Evolutionary conservation across 257 asterid genomes (phyloP).

Genomic region (Primulina tabacum): DNA sequence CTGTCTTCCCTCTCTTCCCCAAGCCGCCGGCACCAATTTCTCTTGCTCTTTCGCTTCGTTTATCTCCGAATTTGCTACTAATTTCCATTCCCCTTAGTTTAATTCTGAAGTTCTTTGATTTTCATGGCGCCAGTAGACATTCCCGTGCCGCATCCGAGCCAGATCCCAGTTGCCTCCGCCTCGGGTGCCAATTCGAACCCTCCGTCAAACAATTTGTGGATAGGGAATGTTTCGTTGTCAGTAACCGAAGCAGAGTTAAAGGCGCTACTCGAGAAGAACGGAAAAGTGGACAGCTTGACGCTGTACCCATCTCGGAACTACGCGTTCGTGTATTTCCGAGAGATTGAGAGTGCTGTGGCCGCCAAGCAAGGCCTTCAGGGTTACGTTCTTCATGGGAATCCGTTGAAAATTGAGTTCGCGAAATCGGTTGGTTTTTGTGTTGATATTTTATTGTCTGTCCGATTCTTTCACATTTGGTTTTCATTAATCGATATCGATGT

Average conservation of each 20-base stretch:
- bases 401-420: constrained; percentile 78
- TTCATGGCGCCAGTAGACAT: constrained; percentile 32
- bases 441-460: constrained; percentile 19
- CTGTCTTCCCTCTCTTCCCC: no score
- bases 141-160: constrained; percentile 21
- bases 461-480: constrained; percentile 14
- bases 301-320: constrained; percentile 69
- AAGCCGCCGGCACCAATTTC: no score
- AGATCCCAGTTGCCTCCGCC: constrained; percentile 28
- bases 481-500: neutral
- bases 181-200: constrained; percentile 37
- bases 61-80: neutral
- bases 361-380: constrained; percentile 81
- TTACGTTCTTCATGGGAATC: constrained; percentile 50
- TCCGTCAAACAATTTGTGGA: constrained; percentile 82
- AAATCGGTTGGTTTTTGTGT: constrained; percentile 80
- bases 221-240: constrained; percentile 67
- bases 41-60: no score
- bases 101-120: neutral
- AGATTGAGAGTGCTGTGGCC: constrained; percentile 58
- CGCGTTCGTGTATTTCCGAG: constrained; percentile 68
- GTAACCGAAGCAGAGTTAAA: constrained; percentile 66
- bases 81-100: neutral
- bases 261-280: constrained; percentile 54
- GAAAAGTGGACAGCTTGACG: constrained; percentile 66